These are phyloP conservation scores for Neocatenulostroma microsporum DNA, from an alignment of 2,329 filamentous ascomycete species.

Conservation along the genomic window DNA sequence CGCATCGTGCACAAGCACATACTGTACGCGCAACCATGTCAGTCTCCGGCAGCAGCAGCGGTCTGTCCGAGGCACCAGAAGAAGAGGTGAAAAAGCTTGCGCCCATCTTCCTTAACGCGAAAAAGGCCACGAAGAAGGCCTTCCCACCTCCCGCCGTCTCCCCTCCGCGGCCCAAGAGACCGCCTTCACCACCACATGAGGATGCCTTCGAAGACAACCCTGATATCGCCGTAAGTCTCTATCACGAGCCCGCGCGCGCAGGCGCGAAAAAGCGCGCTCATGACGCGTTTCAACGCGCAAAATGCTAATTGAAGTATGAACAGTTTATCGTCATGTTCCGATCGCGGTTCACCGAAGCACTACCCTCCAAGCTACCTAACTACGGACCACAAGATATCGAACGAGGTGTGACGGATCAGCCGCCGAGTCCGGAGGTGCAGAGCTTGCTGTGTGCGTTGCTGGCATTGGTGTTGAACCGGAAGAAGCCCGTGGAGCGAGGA, in stretches of 20 bases:
- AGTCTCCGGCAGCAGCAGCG: conserved; percentile 46
- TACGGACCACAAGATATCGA: conserved; percentile 96
- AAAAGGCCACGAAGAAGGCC: conserved; percentile 34
- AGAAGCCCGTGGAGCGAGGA: conserved; percentile 95
- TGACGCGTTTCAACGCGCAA: conserved; percentile 19
- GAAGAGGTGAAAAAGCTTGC: conserved; percentile 42
- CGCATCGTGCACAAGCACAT: no score
- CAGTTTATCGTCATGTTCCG: conserved; percentile 97
- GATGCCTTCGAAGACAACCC: conserved; percentile 82
- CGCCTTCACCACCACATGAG: conserved; percentile 83
- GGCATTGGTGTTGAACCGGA: conserved; percentile 83
- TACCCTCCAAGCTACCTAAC: conserved; percentile 78
- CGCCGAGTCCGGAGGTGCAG: conserved; percentile 79
- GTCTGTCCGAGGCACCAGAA: conserved; percentile 54
- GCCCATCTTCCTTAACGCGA: conserved; percentile 31
- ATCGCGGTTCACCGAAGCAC: conserved; percentile 81
- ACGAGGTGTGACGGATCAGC: conserved; percentile 66
- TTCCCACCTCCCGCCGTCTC: conserved; percentile 39
- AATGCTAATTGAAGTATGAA: conserved; percentile 11
- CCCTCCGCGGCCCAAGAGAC: conserved; percentile 53
- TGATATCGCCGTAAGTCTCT: conserved; percentile 76
- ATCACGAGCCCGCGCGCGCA: conserved; percentile 12
- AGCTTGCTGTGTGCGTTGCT: conserved; percentile 82
- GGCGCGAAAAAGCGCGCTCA: conserved; percentile 25
- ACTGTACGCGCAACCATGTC: conserved; percentile 31